Evolutionary conservation across 805 yeast genomes (phyloP), one percentile per base, ranked within the genome.

Genomic region (Starmera caribaea): DNA sequence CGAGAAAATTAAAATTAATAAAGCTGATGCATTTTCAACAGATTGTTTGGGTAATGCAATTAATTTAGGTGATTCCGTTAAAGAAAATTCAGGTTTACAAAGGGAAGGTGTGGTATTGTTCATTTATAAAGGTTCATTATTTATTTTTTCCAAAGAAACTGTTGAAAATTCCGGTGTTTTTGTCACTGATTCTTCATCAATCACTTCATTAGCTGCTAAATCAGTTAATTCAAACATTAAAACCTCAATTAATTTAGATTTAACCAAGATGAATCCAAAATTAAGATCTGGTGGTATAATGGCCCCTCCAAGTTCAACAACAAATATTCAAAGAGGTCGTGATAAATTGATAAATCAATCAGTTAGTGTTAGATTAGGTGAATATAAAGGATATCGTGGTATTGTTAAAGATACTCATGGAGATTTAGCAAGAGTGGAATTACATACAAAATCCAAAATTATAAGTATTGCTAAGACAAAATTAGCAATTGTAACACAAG

Each of bases 321-420:
- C 61, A 16, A 70, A 76, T 39, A 62, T 65, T 44, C 70, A 66
- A 39, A 76, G 79, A 40, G 96, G 95, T 8, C 76, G 95, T 48
- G 96, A 87, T 58, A 74, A 75, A 36, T 76, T 94, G 26, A 55
- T 92, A 30, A 83, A 86, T 49, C 87, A 86, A 55, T 81, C 82
- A 42, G 96, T 92, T 16, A 76, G 87, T 47, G 83, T 92, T 37
- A 79, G 83, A 54, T 87, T 96, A n/a, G 92, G 95, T 27, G 78
- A 76, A 36, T 87, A 90, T 60, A 92, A 92, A 64, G 97, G 98
- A 35, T 77, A 87, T 49, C 79, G 81, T 65, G 98, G 98, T 58
- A 83, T 86, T 47, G 86, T 92, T 34, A 82, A 84, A 49, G 97
- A 92, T 57, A 87, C 96, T 9, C 92, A 87, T 51, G 98, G 94